A percentile compares a stretch with the other conserved stretches of the same genome.
Conservation (phyloP, 2,329 filamentous ascomycete species). For the Calonectria crousiana region DNA sequence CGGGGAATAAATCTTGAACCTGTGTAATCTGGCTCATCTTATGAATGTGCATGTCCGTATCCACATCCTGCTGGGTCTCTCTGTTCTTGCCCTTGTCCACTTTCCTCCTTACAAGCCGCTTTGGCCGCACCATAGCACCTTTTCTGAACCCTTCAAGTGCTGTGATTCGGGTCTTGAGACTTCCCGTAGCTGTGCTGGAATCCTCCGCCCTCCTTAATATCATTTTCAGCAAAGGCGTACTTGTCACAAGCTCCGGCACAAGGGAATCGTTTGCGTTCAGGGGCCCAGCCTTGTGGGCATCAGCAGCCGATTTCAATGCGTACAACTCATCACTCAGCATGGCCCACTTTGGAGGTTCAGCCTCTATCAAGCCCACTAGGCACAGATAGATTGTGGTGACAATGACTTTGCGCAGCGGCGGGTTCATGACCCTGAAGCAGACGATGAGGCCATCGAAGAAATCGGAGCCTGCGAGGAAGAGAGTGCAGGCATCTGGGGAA, state of each 20-base stretch:
- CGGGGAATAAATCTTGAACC: conserved; percentile 93
- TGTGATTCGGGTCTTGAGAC: conserved; percentile 71
- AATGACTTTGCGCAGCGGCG: conserved; percentile 73
- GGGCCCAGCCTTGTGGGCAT: conserved; percentile 69
- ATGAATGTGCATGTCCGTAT: conserved; percentile 76
- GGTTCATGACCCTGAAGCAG: conserved; percentile 74
- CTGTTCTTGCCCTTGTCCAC: conserved; percentile 75
- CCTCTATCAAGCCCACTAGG: conserved; percentile 76
- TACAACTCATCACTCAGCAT: conserved; percentile 87
- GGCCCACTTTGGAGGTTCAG: conserved; percentile 76
- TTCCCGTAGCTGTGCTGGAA: conserved; percentile 62
- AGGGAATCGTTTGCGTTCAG: conserved; percentile 75
- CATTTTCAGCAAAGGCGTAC: conserved; percentile 79
- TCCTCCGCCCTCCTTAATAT: conserved; percentile 67
- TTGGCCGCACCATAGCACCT: conserved; percentile 63
- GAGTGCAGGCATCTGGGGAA: conserved; percentile 67
- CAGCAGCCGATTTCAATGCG: conserved; percentile 78
- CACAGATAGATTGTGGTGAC: conserved; percentile 82
- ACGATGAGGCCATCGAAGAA: conserved; percentile 82
- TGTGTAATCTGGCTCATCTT: conserved; percentile 87
- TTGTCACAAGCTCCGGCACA: conserved; percentile 84
- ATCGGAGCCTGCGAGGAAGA: conserved; percentile 87
- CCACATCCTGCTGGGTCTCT: conserved; percentile 52
- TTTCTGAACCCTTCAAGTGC: conserved; percentile 72
- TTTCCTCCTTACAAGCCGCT: conserved; percentile 65